Percentiles rank a stretch among this genome's conserved stretches.
phyloP scores from a whole-genome alignment of 495 filamentous ascomycete species.

The Aspergillus indologenus region DNA sequence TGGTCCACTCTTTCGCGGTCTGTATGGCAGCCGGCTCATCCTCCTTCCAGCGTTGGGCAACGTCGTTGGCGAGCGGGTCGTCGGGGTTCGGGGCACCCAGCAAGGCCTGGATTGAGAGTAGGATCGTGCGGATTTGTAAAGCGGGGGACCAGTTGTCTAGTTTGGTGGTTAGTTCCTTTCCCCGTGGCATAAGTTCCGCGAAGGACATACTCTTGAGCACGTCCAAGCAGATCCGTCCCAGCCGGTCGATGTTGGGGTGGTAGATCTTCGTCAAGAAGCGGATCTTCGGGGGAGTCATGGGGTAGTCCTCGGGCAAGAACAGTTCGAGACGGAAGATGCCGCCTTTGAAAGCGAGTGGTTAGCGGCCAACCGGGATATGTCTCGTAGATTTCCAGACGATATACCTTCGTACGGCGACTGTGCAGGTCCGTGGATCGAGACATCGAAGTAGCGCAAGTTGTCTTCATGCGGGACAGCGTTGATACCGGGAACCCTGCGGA shows the following conservation, averaged over 20 bases:
- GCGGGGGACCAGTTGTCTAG: conserved; percentile 98
- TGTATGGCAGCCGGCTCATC: conserved; percentile 87
- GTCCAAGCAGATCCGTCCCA: conserved; percentile 95
- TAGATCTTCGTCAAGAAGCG: conserved; percentile 99
- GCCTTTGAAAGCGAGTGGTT: conserved; percentile 47
- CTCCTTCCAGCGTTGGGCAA: conserved; percentile 97
- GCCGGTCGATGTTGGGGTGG: conserved; percentile 97
- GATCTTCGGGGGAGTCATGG: conserved; percentile 98
- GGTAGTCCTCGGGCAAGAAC: conserved; percentile 98
- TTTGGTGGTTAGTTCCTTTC: background rate
- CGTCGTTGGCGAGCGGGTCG: conserved; percentile 93
- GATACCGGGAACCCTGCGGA: conserved; percentile 83
- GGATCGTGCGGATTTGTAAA: conserved; percentile 94
- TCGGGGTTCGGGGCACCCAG: conserved; percentile 97
- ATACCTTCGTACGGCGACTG: conserved; percentile 90
- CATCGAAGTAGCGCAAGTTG: conserved; percentile 97
- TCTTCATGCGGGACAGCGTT: conserved; percentile 97
- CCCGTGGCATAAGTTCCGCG: background rate
- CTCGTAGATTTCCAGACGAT: background rate
- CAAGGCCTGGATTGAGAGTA: conserved; percentile 95
- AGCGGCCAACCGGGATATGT: conserved; percentile 9
- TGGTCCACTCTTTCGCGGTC: conserved; percentile 86
- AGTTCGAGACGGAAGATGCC: conserved; percentile 97
- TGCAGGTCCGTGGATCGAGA: conserved; percentile 90
- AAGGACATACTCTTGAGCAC: conserved; percentile 83